These are phyloP conservation scores for Panicum virgatum DNA, from an alignment of 202 grass and related monocot species.

Conservation along the genomic window DNA sequence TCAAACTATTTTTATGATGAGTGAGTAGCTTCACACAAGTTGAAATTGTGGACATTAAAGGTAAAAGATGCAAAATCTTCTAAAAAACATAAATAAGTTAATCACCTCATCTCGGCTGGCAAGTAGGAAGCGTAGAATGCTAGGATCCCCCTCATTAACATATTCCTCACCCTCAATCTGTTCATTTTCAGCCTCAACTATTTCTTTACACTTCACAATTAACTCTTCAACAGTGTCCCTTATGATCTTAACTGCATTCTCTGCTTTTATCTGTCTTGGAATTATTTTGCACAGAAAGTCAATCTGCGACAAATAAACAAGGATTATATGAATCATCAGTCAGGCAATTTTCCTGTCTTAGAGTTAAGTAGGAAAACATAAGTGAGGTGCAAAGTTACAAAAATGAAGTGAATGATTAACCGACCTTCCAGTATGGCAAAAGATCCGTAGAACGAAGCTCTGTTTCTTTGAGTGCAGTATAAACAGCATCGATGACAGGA, in stretches of 20 bases:
- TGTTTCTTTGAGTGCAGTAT: conserved; percentile 92
- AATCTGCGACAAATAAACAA: conserved; percentile 58
- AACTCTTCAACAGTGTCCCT: conserved; percentile 83
- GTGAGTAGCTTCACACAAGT: not conserved
- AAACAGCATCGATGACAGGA: conserved; percentile 94
- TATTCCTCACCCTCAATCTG: conserved; percentile 89
- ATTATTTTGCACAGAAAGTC: conserved; percentile 85
- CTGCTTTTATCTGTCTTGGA: conserved; percentile 93
- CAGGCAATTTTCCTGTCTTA: not conserved
- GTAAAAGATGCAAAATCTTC: conserved; percentile 1
- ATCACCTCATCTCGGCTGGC: conserved; percentile 94
- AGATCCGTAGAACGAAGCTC: conserved; percentile 94
- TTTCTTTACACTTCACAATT: conserved; percentile 84
- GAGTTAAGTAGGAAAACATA: not conserved
- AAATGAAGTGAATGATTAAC: conserved; percentile 27
- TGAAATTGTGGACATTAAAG: not conserved
- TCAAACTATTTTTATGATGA: conserved; percentile 13
- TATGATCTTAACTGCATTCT: conserved; percentile 77
- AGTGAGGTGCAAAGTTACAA: conserved; percentile 14
- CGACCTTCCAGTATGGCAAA: conserved; percentile 91
- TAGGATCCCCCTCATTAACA: conserved; percentile 93
- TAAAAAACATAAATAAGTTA: conserved; percentile 26
- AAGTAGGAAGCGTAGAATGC: conserved; percentile 89
- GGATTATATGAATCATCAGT: conserved; percentile 17
- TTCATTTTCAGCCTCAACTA: conserved; percentile 97